Base-by-base conservation (phyloP, 345 rosid species). In the Populus euphratica region DNA sequence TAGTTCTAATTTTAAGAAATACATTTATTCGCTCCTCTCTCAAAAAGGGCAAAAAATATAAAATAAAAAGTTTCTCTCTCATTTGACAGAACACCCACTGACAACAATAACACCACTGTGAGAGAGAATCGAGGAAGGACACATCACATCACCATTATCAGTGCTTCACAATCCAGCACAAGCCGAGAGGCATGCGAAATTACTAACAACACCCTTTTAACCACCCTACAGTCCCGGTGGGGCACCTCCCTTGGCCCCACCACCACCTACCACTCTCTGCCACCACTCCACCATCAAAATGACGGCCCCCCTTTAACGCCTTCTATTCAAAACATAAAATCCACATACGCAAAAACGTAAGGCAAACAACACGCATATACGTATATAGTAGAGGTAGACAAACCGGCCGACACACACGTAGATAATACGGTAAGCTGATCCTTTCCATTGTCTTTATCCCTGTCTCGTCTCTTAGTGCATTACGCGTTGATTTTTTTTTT, bases 391-490 rank as follows among this genome's bases (percentile, higher is more conserved):
- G 64, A 23, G 64, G 64, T 59, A 23, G 29, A 59, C 64, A 59
- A 9, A 59, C 29, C 64, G 27, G 23, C 64, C 29, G 64, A 23
- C 64, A 59, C 29, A 10, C 64, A 23, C 64, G 64, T 23, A 59
- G 29, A 23, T 59, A 23, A 23, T 59, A 9, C 64, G 64, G 23
- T 23, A 59, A 59, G 5, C 64, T 66, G 63, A 49, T 61, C 72
- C 73, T 36, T 18, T 70, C 67, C 21, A 59, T 33, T 39, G 79
- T 67, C 79, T 8, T 33, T 50, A 31, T 79, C 73, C 71, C 49
- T 64, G 54, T 75, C 73, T 54, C 68, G 74, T 74, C 69, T 61
- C 70, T 75, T 85, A 33, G 50, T 47, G 39, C 63, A 33, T 52
- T 33, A 23, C 29, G 65, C 68, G 72, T 27, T 63, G 61, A 65